Evolutionary conservation across 768 basidiomycete species (phyloP), one percentile per base, ranked within the genome.

Genomic region (Trametes gibbosa): DNA sequence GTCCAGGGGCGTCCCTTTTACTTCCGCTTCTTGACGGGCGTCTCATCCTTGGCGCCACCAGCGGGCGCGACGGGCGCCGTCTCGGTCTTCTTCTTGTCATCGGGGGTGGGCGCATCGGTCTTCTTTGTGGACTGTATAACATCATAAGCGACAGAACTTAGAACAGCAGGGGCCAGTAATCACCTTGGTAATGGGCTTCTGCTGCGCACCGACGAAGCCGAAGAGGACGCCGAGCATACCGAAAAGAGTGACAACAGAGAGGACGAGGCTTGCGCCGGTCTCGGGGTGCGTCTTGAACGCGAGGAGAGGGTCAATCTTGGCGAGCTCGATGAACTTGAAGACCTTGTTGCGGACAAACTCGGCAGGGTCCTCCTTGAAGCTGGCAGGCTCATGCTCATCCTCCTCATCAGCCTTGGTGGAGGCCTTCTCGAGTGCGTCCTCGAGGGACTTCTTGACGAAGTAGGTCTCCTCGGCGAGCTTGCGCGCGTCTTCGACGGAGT

Each of bases 261-360:
- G 88, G 59, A 78, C 79, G 64, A 98, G 79, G 61, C 85, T 90
- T 46, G 81, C 88, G 66, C 86, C 93, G 51, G 91, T 91, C 75
- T 95, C 89, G 47, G 95, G 95, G 70, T 95, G 86, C 39, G 88
- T 78, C 80, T 89, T 91, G 81, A 98, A 81, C 41, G 97, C 95
- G 24, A 74, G 73, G 52, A 92, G 68, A 25, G 93, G 95, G 73
- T 96, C 86, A 46, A 80, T 72, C 70, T 85, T 85, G 63, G 84
- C 89, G 59, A 84, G 77, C 49, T 90, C 89, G 62, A 95, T 74
- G 82, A 99, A 99, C 52, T 80, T 78, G 68, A 88, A 79, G 46
- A 88, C 82, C 76, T 88, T 88, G 66, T 79, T 76, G 70, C 92
- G 90, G 69, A 94, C 80, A 78, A 87, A 95, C 58, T 78, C 85